phyloP scores from a whole-genome alignment of 2,329 filamentous ascomycete species.

The Colletotrichum horii region DNA sequence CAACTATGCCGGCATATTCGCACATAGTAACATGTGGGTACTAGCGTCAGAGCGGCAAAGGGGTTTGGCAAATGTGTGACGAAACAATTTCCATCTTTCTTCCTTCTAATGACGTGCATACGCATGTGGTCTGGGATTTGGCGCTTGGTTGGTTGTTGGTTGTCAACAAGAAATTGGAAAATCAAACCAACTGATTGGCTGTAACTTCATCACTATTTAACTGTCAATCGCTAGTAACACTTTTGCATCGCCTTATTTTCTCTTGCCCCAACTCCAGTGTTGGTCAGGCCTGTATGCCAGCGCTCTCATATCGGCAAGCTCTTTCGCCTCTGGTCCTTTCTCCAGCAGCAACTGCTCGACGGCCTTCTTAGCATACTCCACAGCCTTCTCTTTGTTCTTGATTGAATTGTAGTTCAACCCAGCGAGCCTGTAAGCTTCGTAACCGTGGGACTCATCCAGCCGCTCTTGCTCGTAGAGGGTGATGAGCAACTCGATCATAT shows the following conservation, averaged over 20 bases:
- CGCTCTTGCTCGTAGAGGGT: slow-evolving; percentile 25
- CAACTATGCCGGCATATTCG: slow-evolving; percentile 14
- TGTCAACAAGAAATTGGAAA: neutral
- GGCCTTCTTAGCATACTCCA: slow-evolving; percentile 41
- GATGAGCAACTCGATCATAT: slow-evolving; percentile 23
- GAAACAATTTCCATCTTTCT: neutral
- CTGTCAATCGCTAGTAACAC: neutral
- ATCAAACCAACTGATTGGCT: neutral
- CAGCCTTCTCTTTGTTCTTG: slow-evolving; percentile 41
- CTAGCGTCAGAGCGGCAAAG: slow-evolving; percentile 4
- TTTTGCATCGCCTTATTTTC: neutral
- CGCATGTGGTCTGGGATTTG: neutral
- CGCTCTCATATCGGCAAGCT: slow-evolving; percentile 6
- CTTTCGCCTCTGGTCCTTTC: neutral
- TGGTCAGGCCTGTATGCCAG: neutral
- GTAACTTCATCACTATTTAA: neutral
- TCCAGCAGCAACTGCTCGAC: slow-evolving; percentile 37
- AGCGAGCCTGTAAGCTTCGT: slow-evolving; percentile 40
- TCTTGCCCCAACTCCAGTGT: slow-evolving; percentile 20
- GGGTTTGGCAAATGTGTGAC: neutral
- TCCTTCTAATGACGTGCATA: neutral
- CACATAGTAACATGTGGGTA: slow-evolving; percentile 20
- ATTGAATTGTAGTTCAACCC: slow-evolving; percentile 43
- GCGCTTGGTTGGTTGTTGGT: neutral
- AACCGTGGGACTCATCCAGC: slow-evolving; percentile 27